A percentile compares a stretch with the other conserved stretches of the same genome.
phyloP scores from a whole-genome alignment of 176 grass and related monocot genomes.

The Phoenix dactylifera region DNA sequence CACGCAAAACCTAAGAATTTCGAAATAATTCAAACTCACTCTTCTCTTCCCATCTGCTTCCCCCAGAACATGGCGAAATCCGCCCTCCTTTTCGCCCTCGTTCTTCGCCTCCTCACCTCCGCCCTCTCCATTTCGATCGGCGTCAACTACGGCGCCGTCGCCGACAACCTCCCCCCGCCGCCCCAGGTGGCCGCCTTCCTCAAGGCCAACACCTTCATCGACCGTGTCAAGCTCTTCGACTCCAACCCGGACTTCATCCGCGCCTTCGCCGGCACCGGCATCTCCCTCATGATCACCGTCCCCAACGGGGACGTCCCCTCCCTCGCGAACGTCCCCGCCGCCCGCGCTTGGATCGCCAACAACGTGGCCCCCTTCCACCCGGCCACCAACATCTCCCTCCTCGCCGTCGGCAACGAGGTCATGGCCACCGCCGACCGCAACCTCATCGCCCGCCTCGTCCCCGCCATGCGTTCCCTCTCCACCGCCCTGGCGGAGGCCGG shows the following conservation, averaged over 20 bases:
- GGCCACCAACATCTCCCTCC: slow-evolving; percentile 49
- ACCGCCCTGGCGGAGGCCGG: slow-evolving; percentile 38
- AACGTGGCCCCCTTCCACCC: slow-evolving; percentile 69
- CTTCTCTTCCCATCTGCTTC: not conserved
- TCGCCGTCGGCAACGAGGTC: slow-evolving; percentile 77
- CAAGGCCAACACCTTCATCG: slow-evolving; percentile 40
- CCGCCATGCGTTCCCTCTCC: slow-evolving; percentile 54
- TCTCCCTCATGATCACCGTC: slow-evolving; percentile 56
- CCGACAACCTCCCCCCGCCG: slow-evolving; percentile 59
- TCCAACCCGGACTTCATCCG: slow-evolving; percentile 52
- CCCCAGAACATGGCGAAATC: not conserved
- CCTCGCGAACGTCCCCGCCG: slow-evolving; percentile 38
- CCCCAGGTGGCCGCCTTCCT: slow-evolving; percentile 46
- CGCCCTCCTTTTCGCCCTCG: slow-evolving; percentile 1
- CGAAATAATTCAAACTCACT: too few species aligned
- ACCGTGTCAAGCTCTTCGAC: slow-evolving; percentile 92
- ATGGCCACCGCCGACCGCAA: slow-evolving; percentile 36
- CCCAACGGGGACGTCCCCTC: slow-evolving; percentile 60
- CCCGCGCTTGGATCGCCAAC: slow-evolving; percentile 49
- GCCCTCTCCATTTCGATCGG: slow-evolving; percentile 42
- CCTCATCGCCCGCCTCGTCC: slow-evolving; percentile 58
- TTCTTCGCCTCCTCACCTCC: slow-evolving; percentile 1
- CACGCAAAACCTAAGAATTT: too few species aligned
- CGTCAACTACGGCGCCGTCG: slow-evolving; percentile 81
- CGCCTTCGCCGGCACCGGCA: slow-evolving; percentile 63